These are phyloP conservation scores for Penicillium sp. DNA, from an alignment of 2,329 filamentous ascomycete genomes.

Conservation along the genomic window DNA sequence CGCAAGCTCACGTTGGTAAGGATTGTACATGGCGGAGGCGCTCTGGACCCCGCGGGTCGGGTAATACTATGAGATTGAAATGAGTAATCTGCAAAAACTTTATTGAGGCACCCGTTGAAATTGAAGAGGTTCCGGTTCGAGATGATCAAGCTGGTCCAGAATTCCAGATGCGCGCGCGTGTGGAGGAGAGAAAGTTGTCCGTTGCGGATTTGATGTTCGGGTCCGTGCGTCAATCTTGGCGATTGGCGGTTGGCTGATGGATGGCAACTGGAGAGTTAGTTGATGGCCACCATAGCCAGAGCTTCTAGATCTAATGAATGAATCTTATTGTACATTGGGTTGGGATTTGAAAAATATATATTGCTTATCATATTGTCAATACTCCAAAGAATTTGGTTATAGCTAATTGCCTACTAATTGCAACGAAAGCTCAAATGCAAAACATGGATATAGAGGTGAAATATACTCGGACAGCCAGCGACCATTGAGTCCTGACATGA, in stretches of 20 bases:
- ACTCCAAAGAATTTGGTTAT: too few relatives aligned
- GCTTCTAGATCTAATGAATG: background rate
- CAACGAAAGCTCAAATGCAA: too few relatives aligned
- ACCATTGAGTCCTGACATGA: too few relatives aligned
- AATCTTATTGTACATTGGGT: too few relatives aligned
- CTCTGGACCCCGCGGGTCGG: conserved; percentile 13
- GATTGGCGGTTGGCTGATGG: conserved; percentile 2
- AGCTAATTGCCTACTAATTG: too few relatives aligned
- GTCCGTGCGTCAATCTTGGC: conserved; percentile 28
- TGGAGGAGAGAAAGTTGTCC: conserved; percentile 19
- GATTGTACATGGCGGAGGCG: conserved; percentile 49
- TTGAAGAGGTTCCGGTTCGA: background rate
- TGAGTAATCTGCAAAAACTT: background rate
- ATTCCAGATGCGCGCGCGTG: background rate
- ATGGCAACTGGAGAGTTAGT: too few relatives aligned
- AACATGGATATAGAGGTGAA: too few relatives aligned
- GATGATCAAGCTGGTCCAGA: background rate
- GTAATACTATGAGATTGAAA: conserved; percentile 3
- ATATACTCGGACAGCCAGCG: too few relatives aligned
- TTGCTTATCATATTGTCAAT: too few relatives aligned
- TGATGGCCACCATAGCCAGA: background rate
- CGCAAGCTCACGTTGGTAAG: conserved; percentile 48
- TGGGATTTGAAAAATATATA: too few relatives aligned
- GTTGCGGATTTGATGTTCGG: conserved; percentile 18
- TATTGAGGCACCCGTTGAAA: background rate